These are phyloP conservation scores for Colletotrichum theobromicola DNA, from an alignment of 2,329 filamentous ascomycete species.

Conservation along the genomic window DNA sequence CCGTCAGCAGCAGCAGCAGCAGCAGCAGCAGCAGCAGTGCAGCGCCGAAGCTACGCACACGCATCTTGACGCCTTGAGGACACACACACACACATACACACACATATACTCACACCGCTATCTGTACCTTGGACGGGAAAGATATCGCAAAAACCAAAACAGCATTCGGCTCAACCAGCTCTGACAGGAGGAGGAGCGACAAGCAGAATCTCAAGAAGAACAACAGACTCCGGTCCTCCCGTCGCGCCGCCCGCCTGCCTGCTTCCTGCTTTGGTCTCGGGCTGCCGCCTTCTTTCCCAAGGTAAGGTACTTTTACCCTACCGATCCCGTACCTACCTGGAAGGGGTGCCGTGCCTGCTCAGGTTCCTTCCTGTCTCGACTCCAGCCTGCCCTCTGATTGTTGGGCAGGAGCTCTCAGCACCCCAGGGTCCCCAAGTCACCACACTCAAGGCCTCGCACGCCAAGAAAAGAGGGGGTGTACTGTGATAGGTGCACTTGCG, in stretches of 20 bases:
- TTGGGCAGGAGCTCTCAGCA: background rate
- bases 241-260: background rate
- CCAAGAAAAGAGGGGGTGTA: constrained; percentile 4
- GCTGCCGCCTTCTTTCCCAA: background rate
- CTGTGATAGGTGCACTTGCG: constrained; percentile 1
- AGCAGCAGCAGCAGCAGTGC: background rate
- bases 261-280: background rate
- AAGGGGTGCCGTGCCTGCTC: background rate
- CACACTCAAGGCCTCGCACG: background rate
- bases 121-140: background rate
- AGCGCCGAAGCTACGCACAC: background rate
- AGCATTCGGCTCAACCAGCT: background rate
- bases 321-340: background rate
- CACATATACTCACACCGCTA: background rate
- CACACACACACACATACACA: background rate
- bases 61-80: background rate
- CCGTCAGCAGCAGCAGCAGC: background rate
- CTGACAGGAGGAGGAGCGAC: background rate
- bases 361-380: background rate
- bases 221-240: background rate
- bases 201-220: background rate
- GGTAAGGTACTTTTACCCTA: background rate
- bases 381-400: background rate
- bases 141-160: background rate
- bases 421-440: background rate